Evolutionary conservation across 257 asterid species (phyloP), one percentile per base, ranked within the genome.

Genomic region (Rauvolfia tetraphylla): DNA sequence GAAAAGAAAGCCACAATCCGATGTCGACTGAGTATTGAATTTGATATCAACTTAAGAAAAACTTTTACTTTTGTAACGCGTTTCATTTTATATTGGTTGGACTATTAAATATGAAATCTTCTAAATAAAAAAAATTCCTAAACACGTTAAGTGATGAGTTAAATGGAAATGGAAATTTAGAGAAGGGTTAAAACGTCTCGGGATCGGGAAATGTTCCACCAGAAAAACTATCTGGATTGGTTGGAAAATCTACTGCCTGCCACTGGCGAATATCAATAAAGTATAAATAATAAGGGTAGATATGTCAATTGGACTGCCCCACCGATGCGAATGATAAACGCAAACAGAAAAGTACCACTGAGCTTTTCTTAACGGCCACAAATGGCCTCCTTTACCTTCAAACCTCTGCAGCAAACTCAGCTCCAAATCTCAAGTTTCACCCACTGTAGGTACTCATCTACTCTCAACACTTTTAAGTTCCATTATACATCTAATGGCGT

Each of bases 311-410:
- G 71, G 46, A 65, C 44, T 63, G 20, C 46, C 71, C 25, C 29
- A 20, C 48, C 49, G 1, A 5, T 15, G 51, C 22, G 9, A 23
- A 31, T 49, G 23, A 27, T 29, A 53, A 31, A 2, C 53, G 38
- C 74, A 29, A 41, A 3, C 53, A 2, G 1, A 5, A 63, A 44
- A 66, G 31, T 10, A 49, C 49, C 31, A 41, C 34, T 41, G 62
- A n/a, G 78, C 78, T 75, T 79, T 66, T 23, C 51, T 65, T 33
- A 80, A 81, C 79, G 88, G 90, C 91, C 89, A 79, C 80, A 59
- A 31, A 87, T 87, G 87, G 86, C 85, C 79, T 85, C 88, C 82
- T 80, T 76, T 17, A 78, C 86, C 79, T 83, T 88, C 84, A 83
- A 84, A 78, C 86, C 85, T 27, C 87, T 87, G 72, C 91, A 85